phyloP scores from a whole-genome alignment of 495 filamentous ascomycete genomes.

The Tuber brumale region DNA sequence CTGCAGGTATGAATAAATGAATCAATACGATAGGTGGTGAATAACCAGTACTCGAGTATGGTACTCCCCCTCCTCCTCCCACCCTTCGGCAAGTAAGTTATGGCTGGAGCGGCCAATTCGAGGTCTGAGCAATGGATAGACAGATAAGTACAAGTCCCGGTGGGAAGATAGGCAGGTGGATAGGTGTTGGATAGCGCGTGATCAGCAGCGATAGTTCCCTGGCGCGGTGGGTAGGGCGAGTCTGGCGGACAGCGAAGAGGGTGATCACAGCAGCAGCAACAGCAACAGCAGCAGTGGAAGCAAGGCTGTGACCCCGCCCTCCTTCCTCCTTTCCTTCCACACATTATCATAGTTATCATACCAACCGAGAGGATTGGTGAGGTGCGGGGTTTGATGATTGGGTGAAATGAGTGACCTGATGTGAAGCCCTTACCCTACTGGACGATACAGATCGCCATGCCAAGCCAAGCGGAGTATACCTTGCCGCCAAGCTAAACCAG shows the following conservation, averaged over 20 bases:
- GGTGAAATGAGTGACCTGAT: not conserved
- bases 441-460: not conserved
- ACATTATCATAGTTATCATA: not conserved
- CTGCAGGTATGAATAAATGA: not conserved
- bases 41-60: not conserved
- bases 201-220: not conserved
- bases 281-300: not conserved
- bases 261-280: not conserved
- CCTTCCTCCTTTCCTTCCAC: not conserved
- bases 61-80: not conserved
- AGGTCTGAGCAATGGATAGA: not conserved
- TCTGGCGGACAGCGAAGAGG: not conserved
- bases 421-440: not conserved
- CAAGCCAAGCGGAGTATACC: not conserved
- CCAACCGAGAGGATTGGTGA: not conserved
- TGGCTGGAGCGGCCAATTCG: not conserved
- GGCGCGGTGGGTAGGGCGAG: not conserved
- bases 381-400: not conserved
- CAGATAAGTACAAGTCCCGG: not conserved
- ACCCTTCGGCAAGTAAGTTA: not conserved
- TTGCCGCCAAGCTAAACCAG: not conserved
- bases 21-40: not conserved
- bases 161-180: not conserved
- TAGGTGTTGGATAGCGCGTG: not conserved
- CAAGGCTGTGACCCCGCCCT: not conserved